Base-by-base conservation (phyloP, 164 flowering plant species). In the Tetrastigma voinierianum region DNA sequence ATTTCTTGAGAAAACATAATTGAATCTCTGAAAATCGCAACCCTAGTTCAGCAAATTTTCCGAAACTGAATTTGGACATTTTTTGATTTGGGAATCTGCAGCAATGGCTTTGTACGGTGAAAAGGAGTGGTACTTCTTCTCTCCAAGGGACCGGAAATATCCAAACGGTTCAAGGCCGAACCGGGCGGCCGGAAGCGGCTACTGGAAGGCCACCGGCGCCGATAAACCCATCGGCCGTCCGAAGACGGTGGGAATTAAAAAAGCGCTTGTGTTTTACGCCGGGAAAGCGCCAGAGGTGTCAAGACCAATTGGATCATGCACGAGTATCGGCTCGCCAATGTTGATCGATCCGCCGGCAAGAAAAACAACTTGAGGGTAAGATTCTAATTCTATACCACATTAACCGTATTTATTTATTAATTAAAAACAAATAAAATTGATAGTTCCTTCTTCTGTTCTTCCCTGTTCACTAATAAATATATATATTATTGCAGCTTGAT, bases 291-390 rank as follows among this genome's bases (percentile, higher is more conserved):
- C 0, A 73, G 32, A 48, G 91, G 91, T 12, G 53, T 77, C 48
- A 87, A 87, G 58, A 87, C 89, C 48, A 87, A 87, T 57, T 87
- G 91, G 91, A 87, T 87, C 62, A 87, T 87, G 91, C 91, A 87
- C 43, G 91, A 87, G 73, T 87, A 84, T 51, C 83, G 91, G 10
- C 86, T 85, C 9, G 87, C 89, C 0, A 78, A 82, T 48, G 87
- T 87, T 0, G 87, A 87, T 54, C 58, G 91, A 10, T 82, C 89
- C 1, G 83, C 84, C 46, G 73, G 77, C 51, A 82, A 82, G 64
- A 78, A 74, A 32, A 83, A 74, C 66, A 77, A 67, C 65, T 70
- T 68, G 18, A 85, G 89, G 82, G 91, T 87, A 80, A 9, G 15
- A 46, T 24, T n/a, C 8, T 64, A 21, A 2, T 12, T n/a, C 47